Evolutionary conservation across 1,284 basidiomycete genomes (phyloP).

Genomic region (Trametes pubescens): DNA sequence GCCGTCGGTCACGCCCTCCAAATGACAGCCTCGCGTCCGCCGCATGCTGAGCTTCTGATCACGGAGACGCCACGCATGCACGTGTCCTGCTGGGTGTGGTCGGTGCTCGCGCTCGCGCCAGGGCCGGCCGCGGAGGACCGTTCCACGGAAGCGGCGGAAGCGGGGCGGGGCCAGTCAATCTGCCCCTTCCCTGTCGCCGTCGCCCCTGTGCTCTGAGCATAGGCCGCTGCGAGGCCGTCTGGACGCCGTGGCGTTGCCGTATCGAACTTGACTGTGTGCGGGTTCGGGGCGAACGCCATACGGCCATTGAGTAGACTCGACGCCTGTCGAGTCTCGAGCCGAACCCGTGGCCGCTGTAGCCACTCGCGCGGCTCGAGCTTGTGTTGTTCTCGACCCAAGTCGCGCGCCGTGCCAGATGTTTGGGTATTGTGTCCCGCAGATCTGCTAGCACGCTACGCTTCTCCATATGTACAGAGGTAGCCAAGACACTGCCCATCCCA

Average conservation of each 20-base stretch:
- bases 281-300: not conserved
- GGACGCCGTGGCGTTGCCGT: not conserved
- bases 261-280: slow-evolving; percentile 9
- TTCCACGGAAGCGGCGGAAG: slow-evolving; percentile 14
- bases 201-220: slow-evolving; percentile 1
- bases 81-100: slow-evolving; percentile 16
- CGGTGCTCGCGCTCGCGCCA: slow-evolving; percentile 4
- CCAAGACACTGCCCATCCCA: slow-evolving; percentile 1
- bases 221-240: not conserved
- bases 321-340: not conserved
- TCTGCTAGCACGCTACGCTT: not conserved
- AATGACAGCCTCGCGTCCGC: slow-evolving; percentile 27
- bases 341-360: not conserved
- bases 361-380: not conserved
- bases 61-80: slow-evolving; percentile 21
- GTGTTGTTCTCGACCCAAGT: slow-evolving; percentile 1
- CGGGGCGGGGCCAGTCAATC: not conserved
- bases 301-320: not conserved
- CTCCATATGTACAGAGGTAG: not conserved
- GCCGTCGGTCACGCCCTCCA: slow-evolving; percentile 11
- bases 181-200: not conserved
- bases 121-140: slow-evolving; percentile 1
- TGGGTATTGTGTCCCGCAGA: slow-evolving; percentile 1
- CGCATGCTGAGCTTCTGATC: slow-evolving; percentile 29
- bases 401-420: not conserved